Evolutionary conservation across 108 stramenopile species (phyloP).

Genomic region (Schizochytrium sp.): DNA sequence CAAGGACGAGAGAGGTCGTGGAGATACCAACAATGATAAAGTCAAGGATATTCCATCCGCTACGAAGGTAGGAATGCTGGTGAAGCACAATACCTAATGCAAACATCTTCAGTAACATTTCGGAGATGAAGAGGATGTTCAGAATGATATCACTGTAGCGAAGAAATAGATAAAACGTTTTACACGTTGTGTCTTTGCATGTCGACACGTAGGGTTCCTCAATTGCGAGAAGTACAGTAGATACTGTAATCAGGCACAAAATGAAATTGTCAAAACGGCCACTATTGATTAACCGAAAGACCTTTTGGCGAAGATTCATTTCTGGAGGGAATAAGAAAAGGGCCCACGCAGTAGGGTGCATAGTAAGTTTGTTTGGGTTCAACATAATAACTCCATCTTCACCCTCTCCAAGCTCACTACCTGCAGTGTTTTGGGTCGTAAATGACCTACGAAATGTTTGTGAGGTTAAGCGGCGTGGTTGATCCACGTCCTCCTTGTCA

Average conservation of each 20-base stretch:
- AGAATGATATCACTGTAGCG: conserved; percentile 69
- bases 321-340: not conserved
- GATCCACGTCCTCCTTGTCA: not conserved
- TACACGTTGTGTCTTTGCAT: not conserved
- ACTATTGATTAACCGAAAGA: conserved; percentile 59
- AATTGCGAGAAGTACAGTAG: conserved; percentile 68
- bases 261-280: conserved; percentile 69
- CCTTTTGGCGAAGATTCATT: conserved; percentile 16
- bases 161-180: conserved; percentile 53
- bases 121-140: conserved; percentile 74
- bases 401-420: too few relatives aligned
- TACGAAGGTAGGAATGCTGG: conserved; percentile 71
- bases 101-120: conserved; percentile 79
- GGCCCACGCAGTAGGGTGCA: conserved; percentile 28
- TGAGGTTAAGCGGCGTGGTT: not conserved
- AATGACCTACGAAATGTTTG: not conserved
- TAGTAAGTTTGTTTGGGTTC: conserved; percentile 47
- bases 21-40: conserved; percentile 76
- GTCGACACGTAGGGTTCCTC: conserved; percentile 67
- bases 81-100: conserved; percentile 72
- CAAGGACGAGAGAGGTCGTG: conserved; percentile 59
- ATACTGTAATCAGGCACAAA: conserved; percentile 67
- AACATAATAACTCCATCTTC: not conserved
- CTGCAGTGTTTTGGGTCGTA: not conserved
- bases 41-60: conserved; percentile 81